These are phyloP conservation scores for Porcisia deanei DNA, from an alignment of 208 protist genomes.

Conservation along the genomic window DNA sequence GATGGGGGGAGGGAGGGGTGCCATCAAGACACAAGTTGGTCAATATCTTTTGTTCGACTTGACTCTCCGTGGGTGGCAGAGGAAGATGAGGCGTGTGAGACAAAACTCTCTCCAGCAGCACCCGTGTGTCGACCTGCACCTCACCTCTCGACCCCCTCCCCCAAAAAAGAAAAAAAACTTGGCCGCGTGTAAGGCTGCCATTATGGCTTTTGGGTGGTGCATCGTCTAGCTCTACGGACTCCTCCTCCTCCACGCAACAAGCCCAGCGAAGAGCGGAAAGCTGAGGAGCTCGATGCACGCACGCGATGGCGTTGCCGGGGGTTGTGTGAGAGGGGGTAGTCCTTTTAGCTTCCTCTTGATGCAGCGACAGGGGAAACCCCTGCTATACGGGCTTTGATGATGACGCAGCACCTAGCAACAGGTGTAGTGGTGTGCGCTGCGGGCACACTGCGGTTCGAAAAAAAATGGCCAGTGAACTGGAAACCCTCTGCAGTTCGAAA, in stretches of 20 bases:
- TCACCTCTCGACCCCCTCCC: not conserved
- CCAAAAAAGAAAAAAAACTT: too few relatives aligned
- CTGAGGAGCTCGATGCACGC: constrained; percentile 17
- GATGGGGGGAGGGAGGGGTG: too few relatives aligned
- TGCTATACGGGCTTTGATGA: constrained; percentile 35
- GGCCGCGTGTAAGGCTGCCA: not conserved
- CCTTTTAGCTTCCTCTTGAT: constrained; percentile 38
- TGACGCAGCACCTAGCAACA: constrained; percentile 40
- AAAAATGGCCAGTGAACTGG: not conserved
- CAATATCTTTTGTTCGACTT: constrained; percentile 54
- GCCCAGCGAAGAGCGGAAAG: constrained; percentile 24
- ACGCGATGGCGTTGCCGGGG: constrained; percentile 49
- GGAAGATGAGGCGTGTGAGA: too few relatives aligned
- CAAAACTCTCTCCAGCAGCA: not conserved
- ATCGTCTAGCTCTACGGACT: not conserved
- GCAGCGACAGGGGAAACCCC: constrained; percentile 36
- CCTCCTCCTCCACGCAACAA: not conserved
- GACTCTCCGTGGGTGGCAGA: constrained; percentile 6
- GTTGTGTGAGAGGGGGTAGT: constrained; percentile 29
- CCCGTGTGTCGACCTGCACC: not conserved
- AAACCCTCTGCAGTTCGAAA: not conserved
- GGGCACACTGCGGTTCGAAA: constrained; percentile 22
- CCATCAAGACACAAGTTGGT: constrained; percentile 55
- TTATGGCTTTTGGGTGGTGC: not conserved
- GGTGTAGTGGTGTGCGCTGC: constrained; percentile 27